A percentile compares a stretch with the other conserved stretches of the same genome.
Conservation (phyloP, 2,329 filamentous ascomycete genomes). For the Escovopsis weberi region DNA sequence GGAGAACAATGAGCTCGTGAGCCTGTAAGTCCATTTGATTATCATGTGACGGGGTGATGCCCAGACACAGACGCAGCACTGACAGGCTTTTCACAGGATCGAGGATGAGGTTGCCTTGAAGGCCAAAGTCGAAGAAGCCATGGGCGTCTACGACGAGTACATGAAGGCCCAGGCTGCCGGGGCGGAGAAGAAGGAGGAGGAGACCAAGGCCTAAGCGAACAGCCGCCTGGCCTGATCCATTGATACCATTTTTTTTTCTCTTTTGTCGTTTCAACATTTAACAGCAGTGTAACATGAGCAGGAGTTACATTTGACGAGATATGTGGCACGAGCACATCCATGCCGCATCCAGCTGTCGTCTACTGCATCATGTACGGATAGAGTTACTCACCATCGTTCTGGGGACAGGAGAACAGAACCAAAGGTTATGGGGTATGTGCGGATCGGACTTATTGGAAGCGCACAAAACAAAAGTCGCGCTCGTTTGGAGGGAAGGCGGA, state of each 20-base stretch:
- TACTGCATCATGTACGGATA: slow-evolving; percentile 26
- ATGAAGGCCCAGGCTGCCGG: slow-evolving; percentile 61
- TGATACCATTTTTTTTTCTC: slow-evolving; percentile 12
- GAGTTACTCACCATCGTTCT: slow-evolving; percentile 26
- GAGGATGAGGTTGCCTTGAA: slow-evolving; percentile 81
- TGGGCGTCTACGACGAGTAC: slow-evolving; percentile 96
- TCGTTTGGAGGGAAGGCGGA: slow-evolving; percentile 1
- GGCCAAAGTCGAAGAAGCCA: slow-evolving; percentile 92
- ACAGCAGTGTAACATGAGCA: slow-evolving; percentile 3
- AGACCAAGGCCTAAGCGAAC: slow-evolving; percentile 26
- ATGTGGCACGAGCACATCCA: slow-evolving; percentile 11
- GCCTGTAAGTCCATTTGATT: slow-evolving; percentile 57
- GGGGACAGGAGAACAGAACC: slow-evolving; percentile 19
- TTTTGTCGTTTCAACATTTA: slow-evolving; percentile 12
- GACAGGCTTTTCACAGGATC: slow-evolving; percentile 42
- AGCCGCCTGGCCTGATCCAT: slow-evolving; percentile 3
- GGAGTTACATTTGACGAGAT: slow-evolving; percentile 2
- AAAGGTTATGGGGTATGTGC: slow-evolving; percentile 20
- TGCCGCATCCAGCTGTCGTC: slow-evolving; percentile 12
- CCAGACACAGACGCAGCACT: slow-evolving; percentile 8
- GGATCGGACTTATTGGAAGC: slow-evolving; percentile 8
- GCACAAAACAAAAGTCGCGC: slow-evolving; percentile 1
- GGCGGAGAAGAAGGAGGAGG: slow-evolving; percentile 31
- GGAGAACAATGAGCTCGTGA: slow-evolving; percentile 89
- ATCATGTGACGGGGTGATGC: no score